Evolutionary conservation across 176 grass and related monocot genomes (phyloP).

Genomic region (Oryza glumipatula): DNA sequence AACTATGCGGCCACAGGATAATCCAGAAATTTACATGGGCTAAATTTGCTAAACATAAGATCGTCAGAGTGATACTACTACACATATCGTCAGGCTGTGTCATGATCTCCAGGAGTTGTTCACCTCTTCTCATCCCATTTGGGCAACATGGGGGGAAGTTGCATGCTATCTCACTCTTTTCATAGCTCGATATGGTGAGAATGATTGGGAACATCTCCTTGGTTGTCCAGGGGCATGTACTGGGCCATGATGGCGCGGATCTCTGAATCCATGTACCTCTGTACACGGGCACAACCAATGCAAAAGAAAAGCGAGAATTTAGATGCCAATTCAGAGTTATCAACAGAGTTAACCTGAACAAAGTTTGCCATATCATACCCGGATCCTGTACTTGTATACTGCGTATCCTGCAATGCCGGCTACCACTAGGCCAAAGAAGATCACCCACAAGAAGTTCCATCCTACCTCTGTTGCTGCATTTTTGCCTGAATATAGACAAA

Average conservation of each 20-base stretch:
- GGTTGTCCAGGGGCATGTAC: conserved; percentile 84
- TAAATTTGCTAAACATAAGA: neutral
- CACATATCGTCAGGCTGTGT: neutral
- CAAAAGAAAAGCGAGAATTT: neutral
- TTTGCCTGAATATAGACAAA: conserved; percentile 59
- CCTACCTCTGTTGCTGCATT: conserved; percentile 54
- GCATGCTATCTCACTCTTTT: neutral
- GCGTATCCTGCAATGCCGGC: conserved; percentile 76
- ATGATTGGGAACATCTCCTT: conserved; percentile 62
- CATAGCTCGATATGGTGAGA: conserved; percentile 64
- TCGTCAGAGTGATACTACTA: neutral
- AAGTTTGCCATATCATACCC: conserved; percentile 47
- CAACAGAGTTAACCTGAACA: neutral
- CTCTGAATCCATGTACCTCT: conserved; percentile 94
- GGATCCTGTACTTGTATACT: conserved; percentile 93
- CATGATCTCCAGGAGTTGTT: neutral
- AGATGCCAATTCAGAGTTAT: conserved; percentile 26
- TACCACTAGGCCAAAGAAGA: conserved; percentile 71
- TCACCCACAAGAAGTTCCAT: conserved; percentile 87
- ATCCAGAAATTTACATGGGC: conserved; percentile 37
- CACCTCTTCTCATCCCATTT: neutral
- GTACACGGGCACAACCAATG: neutral
- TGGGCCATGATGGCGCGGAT: conserved; percentile 92
- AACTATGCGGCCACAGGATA: neutral
- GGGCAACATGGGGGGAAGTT: neutral